phyloP scores from a whole-genome alignment of 1,139 yeast species.

The Yamadazyma jaroonii region DNA sequence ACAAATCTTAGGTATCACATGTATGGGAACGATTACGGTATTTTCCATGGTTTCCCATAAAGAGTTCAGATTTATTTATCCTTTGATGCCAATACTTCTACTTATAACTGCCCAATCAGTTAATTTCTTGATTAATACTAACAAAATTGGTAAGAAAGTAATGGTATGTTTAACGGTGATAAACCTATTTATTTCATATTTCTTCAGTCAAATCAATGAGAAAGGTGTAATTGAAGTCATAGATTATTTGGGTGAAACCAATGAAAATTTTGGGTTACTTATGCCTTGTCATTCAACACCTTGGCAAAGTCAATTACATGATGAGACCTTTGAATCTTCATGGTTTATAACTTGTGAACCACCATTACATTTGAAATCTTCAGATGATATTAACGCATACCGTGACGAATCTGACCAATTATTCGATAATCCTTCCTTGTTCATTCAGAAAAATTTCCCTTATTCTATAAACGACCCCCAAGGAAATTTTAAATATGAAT shows the following conservation, averaged over 20 bases:
- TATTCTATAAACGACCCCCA: neutral
- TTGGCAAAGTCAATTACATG: constrained; percentile 82
- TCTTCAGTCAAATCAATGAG: constrained; percentile 70
- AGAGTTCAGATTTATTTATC: constrained; percentile 88
- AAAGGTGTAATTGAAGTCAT: constrained; percentile 78
- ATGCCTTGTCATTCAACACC: constrained; percentile 99
- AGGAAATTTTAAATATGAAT: constrained; percentile 33
- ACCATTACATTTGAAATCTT: constrained; percentile 50
- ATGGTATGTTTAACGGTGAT: constrained; percentile 23
- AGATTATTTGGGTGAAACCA: constrained; percentile 39
- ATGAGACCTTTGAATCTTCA: constrained; percentile 36
- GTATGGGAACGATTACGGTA: constrained; percentile 41
- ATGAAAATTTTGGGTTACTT: constrained; percentile 59
- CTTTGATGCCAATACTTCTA: constrained; percentile 73
- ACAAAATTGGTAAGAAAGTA: constrained; percentile 5
- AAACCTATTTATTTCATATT: constrained; percentile 45
- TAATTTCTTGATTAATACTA: constrained; percentile 4
- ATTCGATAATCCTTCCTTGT: constrained; percentile 61
- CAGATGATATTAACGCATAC: constrained; percentile 41
- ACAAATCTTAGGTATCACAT: constrained; percentile 21
- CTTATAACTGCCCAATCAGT: constrained; percentile 15
- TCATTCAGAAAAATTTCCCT: constrained; percentile 31
- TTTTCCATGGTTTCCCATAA: constrained; percentile 78
- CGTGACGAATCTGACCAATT: constrained; percentile 86
- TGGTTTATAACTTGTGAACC: constrained; percentile 95